Percentiles rank a stretch among this genome's conserved stretches.
Evolutionary conservation across 129 eudicot genomes (phyloP).

Genomic region (Centella asiatica): DNA sequence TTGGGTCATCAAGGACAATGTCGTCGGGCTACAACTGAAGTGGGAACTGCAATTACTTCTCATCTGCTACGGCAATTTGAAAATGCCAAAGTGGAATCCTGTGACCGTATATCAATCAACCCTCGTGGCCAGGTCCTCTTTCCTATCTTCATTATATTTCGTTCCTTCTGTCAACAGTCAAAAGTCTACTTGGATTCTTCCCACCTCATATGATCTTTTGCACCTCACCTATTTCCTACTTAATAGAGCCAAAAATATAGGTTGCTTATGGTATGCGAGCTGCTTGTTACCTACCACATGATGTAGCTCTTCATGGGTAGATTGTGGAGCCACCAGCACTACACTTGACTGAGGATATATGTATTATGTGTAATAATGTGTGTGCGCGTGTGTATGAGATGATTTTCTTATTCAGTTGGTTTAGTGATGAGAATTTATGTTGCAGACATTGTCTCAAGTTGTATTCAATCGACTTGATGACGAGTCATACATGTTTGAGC

Average conservation of each 20-base stretch:
- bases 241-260: not conserved
- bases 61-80: conserved; percentile 62
- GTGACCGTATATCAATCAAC: conserved; percentile 81
- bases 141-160: not conserved
- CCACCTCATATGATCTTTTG: not conserved
- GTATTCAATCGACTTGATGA: conserved; percentile 75
- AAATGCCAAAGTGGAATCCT: conserved; percentile 63
- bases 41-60: conserved; percentile 76
- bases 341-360: not conserved
- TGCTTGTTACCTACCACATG: not conserved
- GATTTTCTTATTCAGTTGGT: not conserved
- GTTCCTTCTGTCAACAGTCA: not conserved
- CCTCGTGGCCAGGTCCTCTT: conserved; percentile 81
- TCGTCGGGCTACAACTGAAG: conserved; percentile 79
- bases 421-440: conserved; percentile 6
- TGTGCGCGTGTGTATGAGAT: not conserved
- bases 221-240: not conserved
- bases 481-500: conserved; percentile 72
- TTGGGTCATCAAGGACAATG: conserved; percentile 87
- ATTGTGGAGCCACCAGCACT: not conserved
- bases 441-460: conserved; percentile 83
- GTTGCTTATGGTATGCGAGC: not conserved
- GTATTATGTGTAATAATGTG: not conserved
- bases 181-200: not conserved
- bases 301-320: not conserved